Base-by-base conservation (phyloP, 2,329 filamentous ascomycete genomes). In the Bipolaris sorokiniana region DNA sequence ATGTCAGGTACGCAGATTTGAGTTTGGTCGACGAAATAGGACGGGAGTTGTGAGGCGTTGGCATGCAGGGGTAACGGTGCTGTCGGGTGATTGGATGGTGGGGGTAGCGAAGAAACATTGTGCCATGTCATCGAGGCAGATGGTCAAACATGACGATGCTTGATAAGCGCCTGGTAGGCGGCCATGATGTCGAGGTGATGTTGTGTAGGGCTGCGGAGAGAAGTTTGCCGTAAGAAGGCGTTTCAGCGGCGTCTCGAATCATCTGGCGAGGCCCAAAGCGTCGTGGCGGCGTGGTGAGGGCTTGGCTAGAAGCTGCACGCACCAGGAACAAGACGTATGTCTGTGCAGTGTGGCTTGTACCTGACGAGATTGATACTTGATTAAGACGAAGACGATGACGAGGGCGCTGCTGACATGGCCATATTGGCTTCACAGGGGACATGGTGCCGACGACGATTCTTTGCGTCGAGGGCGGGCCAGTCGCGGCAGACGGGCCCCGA, bases 241-340 rank as follows among this genome's bases (percentile, higher is more conserved):
- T 75, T 75, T 75, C 71, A 74, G 46, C 42, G 48, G n/a, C 58
- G 72, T 75, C 68, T 71, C 72, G 70, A 60, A 56, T 38, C 15
- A 38, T 23, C 11, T 18, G 53, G 46, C 48, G 36, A 49, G 51
- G 37, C 40, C 49, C 50, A 33, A 62, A 57, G 56, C 38, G 57
- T 42, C 44, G 42, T 58, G 48, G 41, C 16, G 36, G 33, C 33
- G 20, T 22, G 11, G 20, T 41, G 47, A 26, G 34, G 33, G 48
- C 36, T 34, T 45, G 51, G 59, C 40, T 57, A 58, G n/a, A 6
- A 6, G 34, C 34, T n/a, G 34, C 34, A 36, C n/a, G 34, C 13
- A 16, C 34, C 34, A 16, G 13, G 34, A 16, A 44, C 48, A 44
- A 56, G 48, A 56, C 54, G 54, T 56, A 48, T 34, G 37, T 18